Conservation (phyloP, 140 eudicot genomes). For the Oenanthe javanica region DNA sequence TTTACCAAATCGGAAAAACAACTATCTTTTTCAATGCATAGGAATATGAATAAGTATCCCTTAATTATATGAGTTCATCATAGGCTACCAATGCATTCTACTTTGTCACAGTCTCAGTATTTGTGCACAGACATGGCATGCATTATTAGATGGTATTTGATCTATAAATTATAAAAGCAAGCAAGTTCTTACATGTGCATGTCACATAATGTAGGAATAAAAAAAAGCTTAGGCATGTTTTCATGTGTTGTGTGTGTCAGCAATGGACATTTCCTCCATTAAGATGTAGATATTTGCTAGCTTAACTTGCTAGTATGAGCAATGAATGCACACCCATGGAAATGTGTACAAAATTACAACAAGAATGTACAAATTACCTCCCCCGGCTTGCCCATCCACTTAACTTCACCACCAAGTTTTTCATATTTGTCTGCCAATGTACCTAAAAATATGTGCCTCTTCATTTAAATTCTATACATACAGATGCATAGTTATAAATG, state of each 20-base stretch:
- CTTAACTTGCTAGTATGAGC: not conserved
- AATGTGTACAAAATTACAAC: not conserved
- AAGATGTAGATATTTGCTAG: not conserved
- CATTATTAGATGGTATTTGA: not conserved
- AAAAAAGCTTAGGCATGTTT: not conserved
- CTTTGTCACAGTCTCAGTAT: not conserved
- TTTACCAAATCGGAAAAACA: no score
- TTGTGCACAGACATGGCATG: not conserved
- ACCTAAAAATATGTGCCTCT: constrained; percentile 27
- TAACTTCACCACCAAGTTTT: constrained; percentile 95
- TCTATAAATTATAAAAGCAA: not conserved
- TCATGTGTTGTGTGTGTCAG: not conserved
- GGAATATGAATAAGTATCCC: no score
- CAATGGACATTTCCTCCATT: not conserved
- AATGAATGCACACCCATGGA: not conserved
- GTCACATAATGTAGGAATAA: not conserved
- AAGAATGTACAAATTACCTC: constrained; percentile 26
- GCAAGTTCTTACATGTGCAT: not conserved
- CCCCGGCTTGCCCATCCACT: constrained; percentile 97
- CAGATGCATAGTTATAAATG: not conserved
- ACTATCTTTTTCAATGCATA: no score
- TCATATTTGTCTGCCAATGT: constrained; percentile 77
- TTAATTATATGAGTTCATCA: no score
- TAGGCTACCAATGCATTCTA: not conserved
- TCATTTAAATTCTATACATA: not conserved